Conservation (phyloP, 2,329 filamentous ascomycete species). For the Penicillium sp. region DNA sequence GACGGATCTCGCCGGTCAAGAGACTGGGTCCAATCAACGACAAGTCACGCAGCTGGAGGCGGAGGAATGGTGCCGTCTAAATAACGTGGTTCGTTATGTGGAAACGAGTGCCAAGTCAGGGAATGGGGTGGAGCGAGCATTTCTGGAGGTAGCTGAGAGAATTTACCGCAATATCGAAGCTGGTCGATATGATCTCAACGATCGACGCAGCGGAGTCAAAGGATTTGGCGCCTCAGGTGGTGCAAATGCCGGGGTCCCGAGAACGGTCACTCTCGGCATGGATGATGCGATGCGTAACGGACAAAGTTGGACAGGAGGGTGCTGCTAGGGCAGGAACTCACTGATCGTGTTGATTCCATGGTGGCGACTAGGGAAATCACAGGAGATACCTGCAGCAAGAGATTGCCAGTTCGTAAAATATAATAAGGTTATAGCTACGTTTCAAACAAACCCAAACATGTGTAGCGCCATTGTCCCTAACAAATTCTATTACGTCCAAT, state of each 20-base stretch:
- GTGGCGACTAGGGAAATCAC: no score
- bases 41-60: constrained; percentile 80
- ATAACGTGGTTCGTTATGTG: constrained; percentile 86
- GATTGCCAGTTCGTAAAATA: no score
- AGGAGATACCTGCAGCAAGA: no score
- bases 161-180: constrained; percentile 97
- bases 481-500: no score
- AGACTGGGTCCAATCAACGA: constrained; percentile 49
- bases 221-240: constrained; percentile 44
- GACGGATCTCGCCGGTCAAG: constrained; percentile 63
- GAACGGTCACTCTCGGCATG: constrained; percentile 43
- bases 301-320: constrained; percentile 33
- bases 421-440: no score
- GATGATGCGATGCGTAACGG: constrained; percentile 45
- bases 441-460: no score
- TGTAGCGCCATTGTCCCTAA: no score
- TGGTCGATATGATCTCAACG: constrained; percentile 89
- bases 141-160: constrained; percentile 85
- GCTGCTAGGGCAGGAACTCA: constrained; percentile 30
- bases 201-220: constrained; percentile 87
- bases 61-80: constrained; percentile 77
- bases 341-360: no score
- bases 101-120: constrained; percentile 96
- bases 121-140: constrained; percentile 87
- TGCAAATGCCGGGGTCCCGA: constrained; percentile 30